Base-by-base conservation (phyloP, 2,329 filamentous ascomycete species). In the Aspergillus amoenus region DNA sequence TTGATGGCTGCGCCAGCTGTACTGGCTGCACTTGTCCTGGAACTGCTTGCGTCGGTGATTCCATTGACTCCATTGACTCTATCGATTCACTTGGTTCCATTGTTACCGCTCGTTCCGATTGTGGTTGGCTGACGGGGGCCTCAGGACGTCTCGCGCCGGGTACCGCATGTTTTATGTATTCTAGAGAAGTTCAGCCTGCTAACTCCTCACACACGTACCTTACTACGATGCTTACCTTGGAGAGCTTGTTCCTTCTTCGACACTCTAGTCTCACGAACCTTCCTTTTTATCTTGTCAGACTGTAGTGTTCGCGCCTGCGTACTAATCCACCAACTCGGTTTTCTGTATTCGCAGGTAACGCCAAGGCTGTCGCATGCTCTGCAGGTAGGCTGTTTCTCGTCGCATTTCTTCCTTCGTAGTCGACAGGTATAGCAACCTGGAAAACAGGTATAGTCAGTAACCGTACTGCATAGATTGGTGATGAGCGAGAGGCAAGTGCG, bases 261-360 rank as follows among this genome's bases (percentile, higher is more conserved):
- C 62, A 94, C 82, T 84, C 97, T 97, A 73, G 93, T 97, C 72
- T 88, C 85, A 84, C 96, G 96, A 81, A 99, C 97, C 76, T 92
- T 90, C 75, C 88, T 88, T 82, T 97, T 99, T 82, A 99, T 95
- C 66, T 88, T 81, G 71, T 97, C 93, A 79, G 97, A 97, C 74
- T 96, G 91, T 55, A 87, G 79, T 66, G 88, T 85, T 64, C 93
- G 84, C 70, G 88, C 86, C 62, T 96, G 91, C 70, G 89, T 89
- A 81, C 93, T 96, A 78, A 88, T 89, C 93, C 93, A 99, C 94
- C 94, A 99, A 78, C 90, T 86, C 43, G 93, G 94, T 71, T 92
- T 82, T 82, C 95, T 95, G 81, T 97, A 99, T 80, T 97, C 91
- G 80, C 93, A 99, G 67, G 83, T 82, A 54, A 99, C 82, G 52